phyloP scores from a whole-genome alignment of 2,329 filamentous ascomycete species.

The Hypocrella siamensis region DNA sequence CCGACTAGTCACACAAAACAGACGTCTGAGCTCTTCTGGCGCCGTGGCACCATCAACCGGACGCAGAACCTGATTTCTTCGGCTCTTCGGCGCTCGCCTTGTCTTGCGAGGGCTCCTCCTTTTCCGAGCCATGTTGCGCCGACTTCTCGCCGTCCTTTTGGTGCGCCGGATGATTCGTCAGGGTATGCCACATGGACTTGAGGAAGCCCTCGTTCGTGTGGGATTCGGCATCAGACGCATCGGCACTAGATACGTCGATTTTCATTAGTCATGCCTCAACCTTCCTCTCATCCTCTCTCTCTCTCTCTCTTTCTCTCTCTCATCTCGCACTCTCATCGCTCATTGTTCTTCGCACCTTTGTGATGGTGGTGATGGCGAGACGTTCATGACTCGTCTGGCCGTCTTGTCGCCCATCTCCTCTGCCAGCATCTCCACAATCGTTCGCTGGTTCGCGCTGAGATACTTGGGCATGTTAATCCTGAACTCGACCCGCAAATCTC shows the following conservation, averaged over 20 bases:
- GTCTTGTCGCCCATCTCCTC: conserved; percentile 91
- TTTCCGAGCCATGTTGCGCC: conserved; percentile 6
- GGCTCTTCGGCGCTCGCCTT: conserved; percentile 14
- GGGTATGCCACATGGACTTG: conserved; percentile 82
- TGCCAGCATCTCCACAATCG: conserved; percentile 86
- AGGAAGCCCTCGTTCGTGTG: conserved; percentile 81
- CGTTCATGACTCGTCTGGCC: conserved; percentile 84
- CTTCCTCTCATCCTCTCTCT: too few species aligned
- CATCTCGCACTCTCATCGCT: too few species aligned
- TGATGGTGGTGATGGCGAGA: conserved; percentile 22
- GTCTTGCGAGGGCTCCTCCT: conserved; percentile 7
- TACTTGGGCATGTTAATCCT: conserved; percentile 93
- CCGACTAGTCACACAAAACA: conserved; percentile 9
- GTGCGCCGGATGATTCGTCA: conserved; percentile 61
- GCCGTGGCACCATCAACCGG: conserved; percentile 10
- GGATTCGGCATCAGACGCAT: conserved; percentile 20
- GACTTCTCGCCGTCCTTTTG: conserved; percentile 19
- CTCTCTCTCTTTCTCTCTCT: too few species aligned
- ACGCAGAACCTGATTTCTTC: conserved; percentile 19
- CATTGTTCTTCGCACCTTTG: conserved; percentile 2
- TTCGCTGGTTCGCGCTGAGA: conserved; percentile 77
- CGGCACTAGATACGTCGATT: background rate
- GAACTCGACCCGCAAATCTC: conserved; percentile 88
- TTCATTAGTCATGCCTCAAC: background rate
- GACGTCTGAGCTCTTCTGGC: conserved; percentile 8